Evolutionary conservation across 345 rosid genomes (phyloP).

Genomic region (Physaria fendleri): DNA sequence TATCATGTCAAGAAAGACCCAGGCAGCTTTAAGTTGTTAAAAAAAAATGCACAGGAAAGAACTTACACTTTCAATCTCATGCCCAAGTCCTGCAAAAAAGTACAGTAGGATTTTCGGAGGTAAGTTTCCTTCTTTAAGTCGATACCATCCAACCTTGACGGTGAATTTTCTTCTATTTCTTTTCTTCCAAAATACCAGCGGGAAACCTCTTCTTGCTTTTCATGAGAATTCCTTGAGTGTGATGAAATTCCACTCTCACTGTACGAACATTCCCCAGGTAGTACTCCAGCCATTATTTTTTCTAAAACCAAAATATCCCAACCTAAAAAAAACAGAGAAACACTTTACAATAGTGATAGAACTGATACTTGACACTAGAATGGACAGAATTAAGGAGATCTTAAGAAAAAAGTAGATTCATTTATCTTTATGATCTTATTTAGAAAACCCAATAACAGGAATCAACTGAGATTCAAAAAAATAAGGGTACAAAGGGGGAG

Average conservation of each 20-base stretch:
- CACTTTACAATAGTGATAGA: not conserved
- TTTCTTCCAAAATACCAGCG: slow-evolving; percentile 87
- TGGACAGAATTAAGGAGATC: not conserved
- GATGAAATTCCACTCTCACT: slow-evolving; percentile 43
- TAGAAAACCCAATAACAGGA: not conserved
- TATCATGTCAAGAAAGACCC: slow-evolving; percentile 5
- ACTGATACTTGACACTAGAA: not conserved
- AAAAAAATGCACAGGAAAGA: not conserved
- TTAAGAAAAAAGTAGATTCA: not conserved
- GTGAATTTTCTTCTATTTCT: slow-evolving; percentile 87
- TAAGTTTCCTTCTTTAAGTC: slow-evolving; percentile 95
- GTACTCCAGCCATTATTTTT: slow-evolving; percentile 43
- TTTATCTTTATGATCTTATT: not conserved
- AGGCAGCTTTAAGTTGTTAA: not conserved
- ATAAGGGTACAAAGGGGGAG: not conserved
- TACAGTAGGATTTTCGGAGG: slow-evolving; percentile 93
- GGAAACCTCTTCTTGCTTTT: slow-evolving; percentile 50
- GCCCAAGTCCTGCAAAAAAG: slow-evolving; percentile 93
- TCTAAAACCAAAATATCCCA: not conserved
- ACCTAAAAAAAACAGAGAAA: slow-evolving; percentile 6
- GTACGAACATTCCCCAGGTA: slow-evolving; percentile 45
- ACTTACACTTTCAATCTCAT: slow-evolving; percentile 96
- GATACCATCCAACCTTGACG: slow-evolving; percentile 81
- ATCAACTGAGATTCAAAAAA: not conserved
- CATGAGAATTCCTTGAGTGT: slow-evolving; percentile 41